Conservation (phyloP, 768 basidiomycete genomes). For the Amanita brunnescens region DNA sequence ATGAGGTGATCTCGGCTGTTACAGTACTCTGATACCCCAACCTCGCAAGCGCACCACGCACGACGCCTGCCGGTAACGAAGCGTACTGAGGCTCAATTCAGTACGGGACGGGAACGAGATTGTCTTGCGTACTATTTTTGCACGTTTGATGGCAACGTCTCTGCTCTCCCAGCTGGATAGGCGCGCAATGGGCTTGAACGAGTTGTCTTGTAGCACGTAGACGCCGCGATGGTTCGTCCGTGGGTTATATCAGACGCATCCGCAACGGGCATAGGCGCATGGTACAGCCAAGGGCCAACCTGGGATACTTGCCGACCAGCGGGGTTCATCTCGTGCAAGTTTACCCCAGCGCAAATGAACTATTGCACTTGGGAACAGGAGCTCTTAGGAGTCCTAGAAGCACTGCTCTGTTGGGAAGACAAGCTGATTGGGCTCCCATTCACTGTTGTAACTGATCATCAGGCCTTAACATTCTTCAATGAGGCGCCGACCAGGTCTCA, state of each 20-base stretch:
- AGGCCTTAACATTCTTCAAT: conserved; percentile 18
- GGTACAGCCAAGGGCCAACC: conserved; percentile 15
- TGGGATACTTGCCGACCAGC: conserved; percentile 13
- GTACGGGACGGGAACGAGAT: too few relatives aligned
- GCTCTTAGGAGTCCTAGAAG: conserved; percentile 9
- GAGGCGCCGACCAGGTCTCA: conserved; percentile 7
- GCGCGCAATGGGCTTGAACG: too few relatives aligned
- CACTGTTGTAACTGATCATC: conserved; percentile 19
- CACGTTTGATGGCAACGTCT: too few relatives aligned
- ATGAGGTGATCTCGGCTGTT: conserved; percentile 62
- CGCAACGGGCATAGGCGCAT: conserved; percentile 11
- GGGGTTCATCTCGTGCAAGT: conserved; percentile 15
- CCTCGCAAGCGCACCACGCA: conserved; percentile 73
- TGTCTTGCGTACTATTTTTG: too few relatives aligned
- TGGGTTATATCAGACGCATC: neutral
- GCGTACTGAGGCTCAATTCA: too few relatives aligned
- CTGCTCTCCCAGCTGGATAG: too few relatives aligned
- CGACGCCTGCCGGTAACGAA: conserved; percentile 77
- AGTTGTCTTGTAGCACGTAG: too few relatives aligned
- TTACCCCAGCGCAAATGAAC: conserved; percentile 12
- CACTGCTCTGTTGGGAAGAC: conserved; percentile 23
- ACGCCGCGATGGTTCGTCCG: too few relatives aligned
- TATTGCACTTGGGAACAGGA: conserved; percentile 14
- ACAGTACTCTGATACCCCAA: conserved; percentile 74
- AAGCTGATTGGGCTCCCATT: conserved; percentile 18